Evolutionary conservation across 1,284 basidiomycete genomes (phyloP).

Genomic region (Grifola frondosa): DNA sequence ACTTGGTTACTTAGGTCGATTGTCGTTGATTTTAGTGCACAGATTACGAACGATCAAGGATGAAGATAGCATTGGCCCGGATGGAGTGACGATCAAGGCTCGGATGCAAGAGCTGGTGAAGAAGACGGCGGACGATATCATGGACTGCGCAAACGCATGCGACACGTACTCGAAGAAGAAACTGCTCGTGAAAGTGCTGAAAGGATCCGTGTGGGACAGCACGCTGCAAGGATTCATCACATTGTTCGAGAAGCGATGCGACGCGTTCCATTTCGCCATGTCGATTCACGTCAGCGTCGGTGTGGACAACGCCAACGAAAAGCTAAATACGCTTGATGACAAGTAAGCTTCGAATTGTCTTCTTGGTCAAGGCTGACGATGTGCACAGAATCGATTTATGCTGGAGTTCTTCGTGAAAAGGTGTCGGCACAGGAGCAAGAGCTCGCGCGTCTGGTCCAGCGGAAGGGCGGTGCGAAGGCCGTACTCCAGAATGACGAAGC

Average conservation of each 20-base stretch:
- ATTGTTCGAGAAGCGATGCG: conserved; percentile 34
- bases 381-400: conserved; percentile 10
- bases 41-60: conserved; percentile 24
- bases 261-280: conserved; percentile 35
- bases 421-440: conserved; percentile 15
- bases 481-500: conserved; percentile 17
- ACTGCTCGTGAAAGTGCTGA: conserved; percentile 37
- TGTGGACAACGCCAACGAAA: conserved; percentile 34
- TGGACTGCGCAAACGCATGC: conserved; percentile 31
- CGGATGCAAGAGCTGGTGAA: conserved; percentile 23
- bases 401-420: conserved; percentile 11
- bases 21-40: neutral
- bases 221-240: conserved; percentile 34
- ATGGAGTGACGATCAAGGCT: conserved; percentile 24
- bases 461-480: conserved; percentile 17
- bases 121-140: conserved; percentile 30
- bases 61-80: conserved; percentile 13
- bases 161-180: conserved; percentile 33
- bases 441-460: conserved; percentile 14
- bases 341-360: conserved; percentile 15
- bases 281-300: conserved; percentile 33
- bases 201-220: conserved; percentile 37
- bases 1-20: neutral
- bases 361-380: neutral
- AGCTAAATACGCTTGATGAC: conserved; percentile 28